Conservation (phyloP, 345 rosid species). For the Raphanus raphanistrum region DNA sequence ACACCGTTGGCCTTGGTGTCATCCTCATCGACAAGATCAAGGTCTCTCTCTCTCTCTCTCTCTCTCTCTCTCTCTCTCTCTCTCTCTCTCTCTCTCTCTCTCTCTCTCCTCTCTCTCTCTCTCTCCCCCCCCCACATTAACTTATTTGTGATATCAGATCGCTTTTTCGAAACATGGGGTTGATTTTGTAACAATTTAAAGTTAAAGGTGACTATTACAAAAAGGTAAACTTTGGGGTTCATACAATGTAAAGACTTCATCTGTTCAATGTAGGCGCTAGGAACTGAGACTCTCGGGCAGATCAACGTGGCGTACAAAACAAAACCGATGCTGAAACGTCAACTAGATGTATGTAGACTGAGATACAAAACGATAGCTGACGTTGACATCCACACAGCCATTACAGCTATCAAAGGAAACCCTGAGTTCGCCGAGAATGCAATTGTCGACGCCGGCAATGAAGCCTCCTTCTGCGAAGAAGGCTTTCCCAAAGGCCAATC, state of each 20-base stretch:
- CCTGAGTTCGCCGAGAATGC: conserved; percentile 40
- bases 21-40: conserved; percentile 37
- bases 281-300: conserved; percentile 1
- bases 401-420: conserved; percentile 39
- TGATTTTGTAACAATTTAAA: background rate
- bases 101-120: background rate
- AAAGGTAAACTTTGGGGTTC: background rate
- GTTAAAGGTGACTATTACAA: background rate
- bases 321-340: conserved; percentile 34
- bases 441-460: conserved; percentile 32
- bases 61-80: too few relatives aligned
- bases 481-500: conserved; percentile 28
- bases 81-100: background rate
- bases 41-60: background rate
- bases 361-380: conserved; percentile 43
- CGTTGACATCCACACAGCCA: conserved; percentile 35
- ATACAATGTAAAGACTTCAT: background rate
- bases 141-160: background rate
- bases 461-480: conserved; percentile 38
- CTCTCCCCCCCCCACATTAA: background rate
- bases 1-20: conserved; percentile 33
- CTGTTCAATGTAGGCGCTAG: background rate
- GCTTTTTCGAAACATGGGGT: background rate
- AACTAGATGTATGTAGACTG: conserved; percentile 39
- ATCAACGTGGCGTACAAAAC: conserved; percentile 29